Conservation (phyloP, 2,329 filamentous ascomycete genomes). For the Cladophialophora psammophila region DNA sequence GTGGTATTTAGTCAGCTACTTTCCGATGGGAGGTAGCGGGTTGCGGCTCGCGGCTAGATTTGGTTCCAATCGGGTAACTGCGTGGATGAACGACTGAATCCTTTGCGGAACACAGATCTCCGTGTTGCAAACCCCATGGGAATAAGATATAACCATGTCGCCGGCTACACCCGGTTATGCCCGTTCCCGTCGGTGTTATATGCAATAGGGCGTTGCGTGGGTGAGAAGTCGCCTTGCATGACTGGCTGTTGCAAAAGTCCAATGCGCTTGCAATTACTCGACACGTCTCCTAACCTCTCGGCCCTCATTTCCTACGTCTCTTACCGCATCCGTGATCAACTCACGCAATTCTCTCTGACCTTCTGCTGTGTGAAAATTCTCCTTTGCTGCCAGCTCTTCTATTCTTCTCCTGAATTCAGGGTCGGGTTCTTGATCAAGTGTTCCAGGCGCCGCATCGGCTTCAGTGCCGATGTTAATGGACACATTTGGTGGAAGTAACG, state of each 20-base stretch:
- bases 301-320: conserved; percentile 69
- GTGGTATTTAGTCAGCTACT: conserved; percentile 98
- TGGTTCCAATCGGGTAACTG: conserved; percentile 80
- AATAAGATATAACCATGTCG: conserved; percentile 3
- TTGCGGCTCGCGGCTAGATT: conserved; percentile 86
- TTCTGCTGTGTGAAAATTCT: conserved; percentile 81
- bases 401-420: conserved; percentile 85
- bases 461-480: conserved; percentile 76
- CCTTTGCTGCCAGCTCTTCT: conserved; percentile 82
- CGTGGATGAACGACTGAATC: conserved; percentile 64
- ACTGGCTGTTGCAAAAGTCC: background rate
- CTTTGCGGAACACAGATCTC: conserved; percentile 5
- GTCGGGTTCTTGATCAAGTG: conserved; percentile 65
- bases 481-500: conserved; percentile 76
- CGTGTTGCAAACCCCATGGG: background rate
- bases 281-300: conserved; percentile 70
- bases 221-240: background rate
- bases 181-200: conserved; percentile 3
- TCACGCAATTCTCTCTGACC: conserved; percentile 80
- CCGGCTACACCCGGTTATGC: conserved; percentile 16
- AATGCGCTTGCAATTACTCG: conserved; percentile 52
- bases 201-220: background rate
- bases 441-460: conserved; percentile 59
- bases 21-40: conserved; percentile 92
- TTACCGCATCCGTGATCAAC: conserved; percentile 80